Base-by-base conservation (phyloP, 106 monocot species). In the Agapanthus africanus region DNA sequence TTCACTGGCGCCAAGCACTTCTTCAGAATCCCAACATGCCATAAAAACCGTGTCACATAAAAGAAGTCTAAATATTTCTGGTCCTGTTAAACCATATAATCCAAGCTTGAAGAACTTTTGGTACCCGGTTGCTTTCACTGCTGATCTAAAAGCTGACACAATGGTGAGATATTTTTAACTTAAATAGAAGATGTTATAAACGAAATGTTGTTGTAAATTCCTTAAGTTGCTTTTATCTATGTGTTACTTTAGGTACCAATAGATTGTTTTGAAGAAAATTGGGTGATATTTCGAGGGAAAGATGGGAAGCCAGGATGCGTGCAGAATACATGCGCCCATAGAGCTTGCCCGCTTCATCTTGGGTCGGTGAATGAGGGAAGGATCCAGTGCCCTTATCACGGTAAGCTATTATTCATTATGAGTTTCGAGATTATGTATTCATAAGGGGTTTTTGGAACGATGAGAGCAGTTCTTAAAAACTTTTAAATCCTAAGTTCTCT, bases 261-360 rank as follows among this genome's bases (percentile, higher is more conserved):
- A 27, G 64, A 64, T 28, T 66, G 42, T 66, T 44, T 66, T 66
- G 42, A 66, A 42, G 42, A 66, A 66, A 40, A 40, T 41, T 66
- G 66, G 66, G 94, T 94, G 7, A 78, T 94, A 70, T 94, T 94
- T 70, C 82, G 94, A 42, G 94, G 94, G 36, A 90, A 87, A 69
- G 84, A 90, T 79, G 94, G 87, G 65, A 82, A 69, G 32, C 94
- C 94, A 40, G 94, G 94, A 8, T 90, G 90, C 54, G 84, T 94
- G 49, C 87, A 83, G 80, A 94, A 94, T 74, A 87, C 94, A 39
- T 94, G 94, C 78, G 94, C 94, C 51, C 94, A 94, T 74, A 81
- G 94, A 81, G 94, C 94, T 11, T 94, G 94, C 80, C 94, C 94
- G 62, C 82, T 94, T 74, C 77, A 94, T 54, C 90, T 94, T 59